Percentiles rank a stretch among this genome's conserved stretches.
Evolutionary conservation across 805 yeast genomes (phyloP).

Genomic region (Nakazawaea populi): DNA sequence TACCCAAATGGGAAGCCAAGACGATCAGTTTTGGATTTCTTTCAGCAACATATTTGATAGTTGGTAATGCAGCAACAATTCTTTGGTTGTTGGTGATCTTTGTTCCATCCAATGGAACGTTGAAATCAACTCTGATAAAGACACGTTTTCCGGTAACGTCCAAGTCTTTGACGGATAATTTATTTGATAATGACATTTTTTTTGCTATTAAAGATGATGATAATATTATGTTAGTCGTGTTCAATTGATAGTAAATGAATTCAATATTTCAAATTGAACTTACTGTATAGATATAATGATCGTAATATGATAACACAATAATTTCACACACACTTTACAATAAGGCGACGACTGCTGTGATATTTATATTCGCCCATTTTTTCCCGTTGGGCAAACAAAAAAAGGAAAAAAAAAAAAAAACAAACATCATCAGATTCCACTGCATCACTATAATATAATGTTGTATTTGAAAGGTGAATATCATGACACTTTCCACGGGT

Average conservation of each 20-base stretch:
- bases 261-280: background rate
- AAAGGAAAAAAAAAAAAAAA: background rate
- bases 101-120: slow-evolving; percentile 91
- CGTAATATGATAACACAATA: background rate
- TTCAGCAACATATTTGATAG: slow-evolving; percentile 90
- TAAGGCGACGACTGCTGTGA: background rate
- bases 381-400: background rate
- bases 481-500: too few species aligned
- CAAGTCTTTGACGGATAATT: slow-evolving; percentile 89
- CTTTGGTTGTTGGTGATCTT: slow-evolving; percentile 99
- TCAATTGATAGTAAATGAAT: background rate
- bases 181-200: slow-evolving; percentile 80
- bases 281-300: background rate
- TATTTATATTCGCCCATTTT: background rate
- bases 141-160: slow-evolving; percentile 88
- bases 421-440: background rate
- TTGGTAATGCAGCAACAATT: slow-evolving; percentile 98
- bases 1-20: slow-evolving; percentile 96
- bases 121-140: slow-evolving; percentile 97
- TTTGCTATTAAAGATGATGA: background rate
- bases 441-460: background rate
- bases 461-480: background rate
- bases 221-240: background rate
- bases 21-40: slow-evolving; percentile 87
- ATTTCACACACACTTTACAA: too few species aligned